Evolutionary conservation across 1,284 basidiomycete species (phyloP), one percentile per base, ranked within the genome.

Genomic region (Exsudoporus floridanus): DNA sequence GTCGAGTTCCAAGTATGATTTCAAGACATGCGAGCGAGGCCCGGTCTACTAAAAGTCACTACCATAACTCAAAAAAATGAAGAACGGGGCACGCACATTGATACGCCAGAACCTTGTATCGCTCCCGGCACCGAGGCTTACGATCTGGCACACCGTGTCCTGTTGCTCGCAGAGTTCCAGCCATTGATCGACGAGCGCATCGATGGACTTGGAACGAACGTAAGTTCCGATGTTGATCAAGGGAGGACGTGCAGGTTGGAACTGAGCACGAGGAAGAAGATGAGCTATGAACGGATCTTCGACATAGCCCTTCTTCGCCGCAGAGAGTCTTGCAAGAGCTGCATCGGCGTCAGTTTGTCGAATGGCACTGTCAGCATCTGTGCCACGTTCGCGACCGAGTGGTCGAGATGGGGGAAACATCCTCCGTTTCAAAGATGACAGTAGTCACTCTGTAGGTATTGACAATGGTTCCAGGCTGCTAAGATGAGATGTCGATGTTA

Each of bases 151-250:
- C 5, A 23, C 16, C 10, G 53, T 62, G 18, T 23, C 25, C 30
- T 55, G 63, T 36, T 49, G 58, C 18, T 69, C 63, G 18, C 63
- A 69, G 7, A 53, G 23, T 10, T 53, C 58, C 35, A 97, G 61
- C 80, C 94, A 98, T 40, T 77, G 70, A 19, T 86, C 74, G 0
- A 97, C 85, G 7, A 98, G 80, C 41, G 73, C 69, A 65, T 99
- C 97, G 41, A 98, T 83, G 2, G 84, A 87, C 43, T 80, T 77
- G 0, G 90, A 88, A 49, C 97, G 82, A 50, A 97, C 83, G 60
- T 90, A 92, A 1, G 96, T 99, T 8, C 96, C 96, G 41, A 98
- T 80, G 68, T 98, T 98, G 77, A 99, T 98, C 59, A 98, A 73
- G 0, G 95, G 95, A 1, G 92, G 82, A 1, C 89, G 77, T 14